Evolutionary conservation across 306 rosid species (phyloP).

Genomic region (Nissolia schottii): DNA sequence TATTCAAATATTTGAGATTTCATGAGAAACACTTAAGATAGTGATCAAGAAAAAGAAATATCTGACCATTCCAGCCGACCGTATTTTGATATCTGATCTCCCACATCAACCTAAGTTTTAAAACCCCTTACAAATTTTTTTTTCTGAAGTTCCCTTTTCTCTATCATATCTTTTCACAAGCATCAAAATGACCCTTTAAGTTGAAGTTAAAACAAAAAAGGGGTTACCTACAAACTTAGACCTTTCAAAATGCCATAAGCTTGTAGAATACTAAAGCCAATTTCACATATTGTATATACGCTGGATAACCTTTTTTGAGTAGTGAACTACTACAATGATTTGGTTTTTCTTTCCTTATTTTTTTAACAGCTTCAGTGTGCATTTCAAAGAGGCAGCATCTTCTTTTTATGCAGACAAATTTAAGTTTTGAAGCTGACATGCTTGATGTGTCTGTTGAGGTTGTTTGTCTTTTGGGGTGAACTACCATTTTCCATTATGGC

Average conservation of each 20-base stretch:
- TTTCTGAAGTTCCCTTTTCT: no score
- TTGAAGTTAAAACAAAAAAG: slow-evolving; percentile 26
- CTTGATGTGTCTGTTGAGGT: background rate
- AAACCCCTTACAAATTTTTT: no score
- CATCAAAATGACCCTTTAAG: slow-evolving; percentile 22
- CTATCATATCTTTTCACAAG: slow-evolving; percentile 14
- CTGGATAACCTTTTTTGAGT: slow-evolving; percentile 7
- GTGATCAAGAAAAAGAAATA: no score
- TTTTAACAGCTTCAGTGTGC: background rate
- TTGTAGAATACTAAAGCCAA: slow-evolving; percentile 24
- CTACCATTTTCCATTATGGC: slow-evolving; percentile 23
- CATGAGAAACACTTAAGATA: no score
- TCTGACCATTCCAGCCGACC: no score
- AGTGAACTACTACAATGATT: background rate
- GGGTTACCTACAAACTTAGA: slow-evolving; percentile 23
- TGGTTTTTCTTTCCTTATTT: no score
- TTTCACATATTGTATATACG: background rate
- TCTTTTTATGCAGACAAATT: slow-evolving; percentile 17
- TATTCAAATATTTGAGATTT: no score
- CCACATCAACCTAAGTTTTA: no score
- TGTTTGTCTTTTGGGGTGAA: slow-evolving; percentile 30
- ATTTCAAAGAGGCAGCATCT: slow-evolving; percentile 12
- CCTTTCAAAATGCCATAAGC: slow-evolving; percentile 25
- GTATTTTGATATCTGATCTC: no score
- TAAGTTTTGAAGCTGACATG: slow-evolving; percentile 10